Percentiles rank a stretch among this genome's conserved stretches.
Conservation (phyloP, 1,284 basidiomycete genomes). For the Fomitiporia mediterranea region DNA sequence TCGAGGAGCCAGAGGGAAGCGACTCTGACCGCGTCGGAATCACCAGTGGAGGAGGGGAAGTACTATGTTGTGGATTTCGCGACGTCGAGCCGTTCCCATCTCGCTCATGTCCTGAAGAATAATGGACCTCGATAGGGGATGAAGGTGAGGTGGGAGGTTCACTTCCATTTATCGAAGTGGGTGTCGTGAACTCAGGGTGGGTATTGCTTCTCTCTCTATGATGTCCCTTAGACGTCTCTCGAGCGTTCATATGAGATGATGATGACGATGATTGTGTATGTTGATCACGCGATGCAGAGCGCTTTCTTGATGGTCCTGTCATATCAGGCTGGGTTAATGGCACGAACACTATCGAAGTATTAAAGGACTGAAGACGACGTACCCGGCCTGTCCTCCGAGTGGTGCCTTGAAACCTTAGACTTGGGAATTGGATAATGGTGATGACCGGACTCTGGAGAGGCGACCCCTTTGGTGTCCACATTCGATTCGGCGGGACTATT, state of each 20-base stretch:
- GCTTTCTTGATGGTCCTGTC: slow-evolving; percentile 15
- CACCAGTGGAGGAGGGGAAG: slow-evolving; percentile 37
- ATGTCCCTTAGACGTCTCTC: slow-evolving; percentile 32
- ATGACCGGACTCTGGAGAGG: slow-evolving; percentile 24
- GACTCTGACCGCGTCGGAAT: slow-evolving; percentile 41
- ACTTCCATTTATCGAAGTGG: slow-evolving; percentile 7
- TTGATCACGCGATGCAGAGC: slow-evolving; percentile 26
- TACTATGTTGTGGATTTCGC: slow-evolving; percentile 8
- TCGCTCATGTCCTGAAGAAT: not conserved
- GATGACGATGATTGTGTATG: slow-evolving; percentile 19
- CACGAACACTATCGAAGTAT: not conserved
- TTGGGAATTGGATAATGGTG: slow-evolving; percentile 12
- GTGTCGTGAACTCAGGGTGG: slow-evolving; percentile 13
- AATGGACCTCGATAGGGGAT: slow-evolving; percentile 30
- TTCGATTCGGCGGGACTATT: not conserved
- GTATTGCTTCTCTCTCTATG: slow-evolving; percentile 25
- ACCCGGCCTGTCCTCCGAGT: slow-evolving; percentile 54
- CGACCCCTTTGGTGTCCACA: not conserved
- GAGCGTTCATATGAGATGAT: slow-evolving; percentile 32
- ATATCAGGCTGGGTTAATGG: not conserved
- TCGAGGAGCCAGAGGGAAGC: slow-evolving; percentile 23
- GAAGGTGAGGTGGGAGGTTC: slow-evolving; percentile 25
- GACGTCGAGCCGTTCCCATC: not conserved
- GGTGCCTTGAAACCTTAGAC: slow-evolving; percentile 32
- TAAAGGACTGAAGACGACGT: slow-evolving; percentile 11